Conservation (phyloP, 768 basidiomycete genomes). For the Lentinula raphanica region DNA sequence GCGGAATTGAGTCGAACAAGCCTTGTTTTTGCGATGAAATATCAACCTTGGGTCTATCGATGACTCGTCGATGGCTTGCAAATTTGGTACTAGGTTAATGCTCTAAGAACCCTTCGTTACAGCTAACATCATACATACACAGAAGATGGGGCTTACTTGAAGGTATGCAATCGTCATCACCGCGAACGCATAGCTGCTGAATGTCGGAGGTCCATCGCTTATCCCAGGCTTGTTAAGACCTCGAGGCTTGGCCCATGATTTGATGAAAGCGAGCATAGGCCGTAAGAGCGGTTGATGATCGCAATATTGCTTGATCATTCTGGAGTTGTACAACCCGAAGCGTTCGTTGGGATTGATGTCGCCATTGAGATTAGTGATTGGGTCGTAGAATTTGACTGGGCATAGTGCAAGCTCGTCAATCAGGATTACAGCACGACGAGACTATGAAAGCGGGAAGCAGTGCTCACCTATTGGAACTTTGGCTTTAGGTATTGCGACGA, state of each 20-base stretch:
- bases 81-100: constrained; percentile 41
- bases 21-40: not conserved
- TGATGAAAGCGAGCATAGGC: constrained; percentile 42
- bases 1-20: not conserved
- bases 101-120: constrained; percentile 24
- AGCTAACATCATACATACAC: not conserved
- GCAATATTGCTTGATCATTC: constrained; percentile 48
- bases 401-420: constrained; percentile 5
- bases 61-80: constrained; percentile 34
- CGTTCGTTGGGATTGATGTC: constrained; percentile 64
- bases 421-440: not conserved
- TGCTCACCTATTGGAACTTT: constrained; percentile 38
- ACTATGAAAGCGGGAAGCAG: not conserved
- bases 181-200: constrained; percentile 58
- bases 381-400: constrained; percentile 50
- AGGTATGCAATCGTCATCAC: constrained; percentile 58
- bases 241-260: constrained; percentile 54
- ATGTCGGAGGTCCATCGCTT: constrained; percentile 24
- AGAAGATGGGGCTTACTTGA: constrained; percentile 36
- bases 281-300: constrained; percentile 37
- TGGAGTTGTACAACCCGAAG: constrained; percentile 48
- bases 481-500: constrained; percentile 27
- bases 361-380: constrained; percentile 32
- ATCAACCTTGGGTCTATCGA: too few relatives aligned
- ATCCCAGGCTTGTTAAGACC: constrained; percentile 43